Base-by-base conservation (phyloP, 805 yeast genomes). In the Clavispora carvajalis region DNA sequence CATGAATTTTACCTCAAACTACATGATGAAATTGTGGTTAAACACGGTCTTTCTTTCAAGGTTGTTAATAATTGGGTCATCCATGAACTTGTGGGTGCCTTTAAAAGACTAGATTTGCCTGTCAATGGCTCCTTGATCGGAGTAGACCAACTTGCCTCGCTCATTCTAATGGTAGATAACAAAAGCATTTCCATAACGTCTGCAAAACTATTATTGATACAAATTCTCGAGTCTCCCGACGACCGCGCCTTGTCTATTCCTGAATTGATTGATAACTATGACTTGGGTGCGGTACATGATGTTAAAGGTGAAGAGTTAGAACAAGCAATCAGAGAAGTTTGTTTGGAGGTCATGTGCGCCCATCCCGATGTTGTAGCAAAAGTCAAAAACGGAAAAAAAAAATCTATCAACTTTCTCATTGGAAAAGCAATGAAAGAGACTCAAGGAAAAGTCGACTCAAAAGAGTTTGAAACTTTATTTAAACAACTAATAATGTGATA, bases 401-500 rank as follows among this genome's bases (percentile, higher is more conserved):
- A 75, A 25, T 77, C 89, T 10, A 52, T 91, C n/a, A 85, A 88
- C 52, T 86, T 69, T 53, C 66, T 93, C 41, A 73, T 93, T 3
- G 98, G 97, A 1, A 77, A 77, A 55, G 95, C 88, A 15, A 87
- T 93, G 95, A 78, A 79, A 52, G 65, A 72, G 40, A 76, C 87
- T 2, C 84, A 80, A 49, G 97, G 97, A 3, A 73, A 65, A 44
- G 65, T 74, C 21, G 60, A 47, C 47, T 72, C 73, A 11, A 59
- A 46, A 35, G 48, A 23, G 48, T 63, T 54, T 24, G 58, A 55
- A 16, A 38, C 40, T 19, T 60, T 52, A 37, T 64, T 68, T 29
- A 45, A 47, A 9, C 45, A 49, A 21, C 39, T 63, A 16, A 41
- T 61, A 21, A 23, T 42, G 8, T 28, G 12, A 11, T 15, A 16